These are phyloP conservation scores for Bothriochloa decipiens DNA, from an alignment of 176 grass and related monocot genomes.

Conservation along the genomic window DNA sequence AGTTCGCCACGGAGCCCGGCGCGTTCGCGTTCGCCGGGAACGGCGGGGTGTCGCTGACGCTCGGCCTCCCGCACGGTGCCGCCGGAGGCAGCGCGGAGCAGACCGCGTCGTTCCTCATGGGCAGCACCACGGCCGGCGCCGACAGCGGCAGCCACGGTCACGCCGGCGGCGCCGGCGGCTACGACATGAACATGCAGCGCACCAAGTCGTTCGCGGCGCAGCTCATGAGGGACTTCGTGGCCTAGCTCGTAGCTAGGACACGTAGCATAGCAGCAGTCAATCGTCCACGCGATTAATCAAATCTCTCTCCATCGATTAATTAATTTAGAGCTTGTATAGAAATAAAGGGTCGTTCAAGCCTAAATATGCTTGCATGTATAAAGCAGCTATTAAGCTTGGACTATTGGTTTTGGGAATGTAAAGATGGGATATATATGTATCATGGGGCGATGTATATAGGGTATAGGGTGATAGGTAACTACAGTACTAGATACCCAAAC, in stretches of 20 bases:
- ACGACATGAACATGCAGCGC: conserved; percentile 84
- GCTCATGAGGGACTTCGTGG: conserved; percentile 84
- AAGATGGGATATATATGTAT: conserved; percentile 52
- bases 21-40: conserved; percentile 71
- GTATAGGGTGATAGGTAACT: conserved; percentile 48
- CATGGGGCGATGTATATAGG: conserved; percentile 55
- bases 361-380: conserved; percentile 33
- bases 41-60: conserved; percentile 82
- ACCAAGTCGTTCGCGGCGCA: conserved; percentile 83
- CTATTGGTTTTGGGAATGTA: conserved; percentile 61
- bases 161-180: conserved; percentile 40
- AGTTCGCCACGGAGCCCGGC: conserved; percentile 63
- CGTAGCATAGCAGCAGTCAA: conserved; percentile 8
- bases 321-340: conserved; percentile 72
- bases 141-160: conserved; percentile 32
- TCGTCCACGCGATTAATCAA: conserved; percentile 9
- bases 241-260: conserved; percentile 27
- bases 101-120: conserved; percentile 72
- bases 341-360: conserved; percentile 44
- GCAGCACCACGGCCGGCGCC: conserved; percentile 33
- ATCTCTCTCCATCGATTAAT: conserved; percentile 22
- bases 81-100: conserved; percentile 34
- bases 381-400: conserved; percentile 33
- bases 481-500: conserved; percentile 37
- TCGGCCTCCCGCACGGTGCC: conserved; percentile 79